Base-by-base conservation (phyloP, 73 alveolate species). In the Tetrahymena elliotti region DNA sequence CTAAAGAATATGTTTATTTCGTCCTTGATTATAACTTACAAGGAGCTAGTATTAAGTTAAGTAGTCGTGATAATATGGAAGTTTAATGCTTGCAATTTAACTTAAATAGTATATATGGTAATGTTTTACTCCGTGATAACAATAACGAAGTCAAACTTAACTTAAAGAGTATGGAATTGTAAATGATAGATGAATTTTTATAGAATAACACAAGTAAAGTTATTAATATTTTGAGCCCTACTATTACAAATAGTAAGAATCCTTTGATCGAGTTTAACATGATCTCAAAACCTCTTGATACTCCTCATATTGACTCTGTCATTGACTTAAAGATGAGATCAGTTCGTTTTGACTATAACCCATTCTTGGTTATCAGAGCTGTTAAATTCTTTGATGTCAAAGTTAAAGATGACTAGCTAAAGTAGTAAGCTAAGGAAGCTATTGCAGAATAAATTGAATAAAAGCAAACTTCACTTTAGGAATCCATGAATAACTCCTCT, bases 391-490 rank as follows among this genome's bases (percentile, higher is more conserved):
- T 52, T 37, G 96, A 94, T 52, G 93, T 94, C 38, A 84, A 84
- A 38, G 95, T 94, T 3, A 84, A 94, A 35, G 96, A 94, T 88
- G 96, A 94, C 35, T 84, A 88, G 6, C 39, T 94, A 11, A 94
- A 94, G 88, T 52, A 88, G 47, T 93, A 94, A 10, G 96, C 96
- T 47, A 84, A 94, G 95, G 96, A 94, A 84, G 36, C 34, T 2
- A 68, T 68, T 10, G 84, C 35, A 84, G 93, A 84, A 36, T 84
- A 94, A 52, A 36, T 36, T 24, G 95, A 92, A 15, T 27, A 94
- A 92, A 94, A 94, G 54, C 27, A 84, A 52, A 94, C 96, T 7
- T 84, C 95, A 15, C 38, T 84, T 18, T 84, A 94, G 35, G 93
- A 47, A 52, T 83, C 39, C 95, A 41, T 37, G 93, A 92, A 84